Evolutionary conservation across 2,329 filamentous ascomycete species (phyloP), one percentile per base, ranked within the genome.

Genomic region (Chaetothyriales sp.): DNA sequence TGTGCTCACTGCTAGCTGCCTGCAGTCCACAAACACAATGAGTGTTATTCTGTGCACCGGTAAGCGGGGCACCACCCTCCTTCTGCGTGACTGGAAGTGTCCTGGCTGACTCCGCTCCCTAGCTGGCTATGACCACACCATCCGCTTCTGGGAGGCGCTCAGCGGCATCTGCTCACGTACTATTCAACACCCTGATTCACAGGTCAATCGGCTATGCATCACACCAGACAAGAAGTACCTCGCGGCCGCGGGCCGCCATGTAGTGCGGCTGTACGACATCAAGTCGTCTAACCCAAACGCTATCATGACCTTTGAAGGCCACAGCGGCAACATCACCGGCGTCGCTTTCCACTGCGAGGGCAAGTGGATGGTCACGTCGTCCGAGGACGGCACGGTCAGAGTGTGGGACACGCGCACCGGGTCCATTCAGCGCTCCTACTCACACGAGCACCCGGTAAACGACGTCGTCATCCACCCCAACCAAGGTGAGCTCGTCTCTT

Each of bases 401-500:
- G 94, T 95, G 58, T 95, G 89, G 89, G 90, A 95, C 67, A 95
- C 89, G 4, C 76, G 89, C 46, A 86, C 78, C 10, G 90, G 87
- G 46, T 82, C 78, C 53, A 81, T 97, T 51, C 92, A 98, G 70
- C 81, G 92, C 51, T 95, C 90, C 69, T 98, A 98, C 67, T 83
- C 80, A 60, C 92, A 98, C 66, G 86, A 85, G 50, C 83, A 82
- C 33, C 82, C 92, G 0, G 92, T 90, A 49, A 98, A 95, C 64
- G 92, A 98, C 68, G 92, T 98, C 7, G 92, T 97, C n/a, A 98
- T 98, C 52, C 92, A 98, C 67, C 92, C 92, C 0, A 98, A 98
- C 65, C 92, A 98, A 72, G 92, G 90, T 54, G 92, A 98, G 72
- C 84, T 98, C 56, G 95, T 98, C 64, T 94, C 87, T 67, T 95